Base-by-base conservation (phyloP, 1,284 basidiomycete genomes). In the Inonotus obliquus region DNA sequence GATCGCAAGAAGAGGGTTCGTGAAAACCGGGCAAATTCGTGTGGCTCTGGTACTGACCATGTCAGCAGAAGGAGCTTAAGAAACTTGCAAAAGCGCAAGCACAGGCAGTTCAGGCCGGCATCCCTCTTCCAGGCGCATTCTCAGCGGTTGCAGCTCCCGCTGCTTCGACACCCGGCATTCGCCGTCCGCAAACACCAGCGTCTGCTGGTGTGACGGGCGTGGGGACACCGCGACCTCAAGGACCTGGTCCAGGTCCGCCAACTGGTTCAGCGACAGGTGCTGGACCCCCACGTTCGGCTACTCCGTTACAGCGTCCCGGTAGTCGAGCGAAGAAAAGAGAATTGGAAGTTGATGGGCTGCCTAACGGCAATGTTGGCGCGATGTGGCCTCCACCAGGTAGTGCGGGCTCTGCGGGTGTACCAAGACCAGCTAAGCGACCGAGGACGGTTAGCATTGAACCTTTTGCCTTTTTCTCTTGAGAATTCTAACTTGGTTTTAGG, bases 1-100 rank as follows among this genome's bases (percentile, higher is more conserved):
- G 88, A 91, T 75, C 77, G 88, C 69, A 90, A 86, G 77, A 85
- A 83, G 75, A 80, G 87, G 78, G 87, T 89, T 62, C 68, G 85
- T 82, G 35, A 57, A 21, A 13, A 29, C 17, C 25, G 10, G 56
- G 53, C 54, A 54, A 59, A 45, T 52, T 19, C 45, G 47, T 38
- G 37, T 44, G 53, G 52, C 39, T 49, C 49, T 62, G 13, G n/a
- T 25, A 54, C 29, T 41, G 52, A 54, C 57, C 57, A 2, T 23
- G 7, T 47, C 47, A 44, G 48, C 75, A 89, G 85, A 90, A 89
- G 77, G 87, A 90, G 72, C 77, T 83, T 67, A 89, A 84, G 74
- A 83, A 82, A 62, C 79, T 86, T 52, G 85, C 83, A 60, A 87
- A 87, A 68, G 76, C 81, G 45, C 84, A 86, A 71, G 77, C 76